These are phyloP conservation scores for Marvania coccoides DNA, from an alignment of 139 green algal genomes.

Conservation along the genomic window DNA sequence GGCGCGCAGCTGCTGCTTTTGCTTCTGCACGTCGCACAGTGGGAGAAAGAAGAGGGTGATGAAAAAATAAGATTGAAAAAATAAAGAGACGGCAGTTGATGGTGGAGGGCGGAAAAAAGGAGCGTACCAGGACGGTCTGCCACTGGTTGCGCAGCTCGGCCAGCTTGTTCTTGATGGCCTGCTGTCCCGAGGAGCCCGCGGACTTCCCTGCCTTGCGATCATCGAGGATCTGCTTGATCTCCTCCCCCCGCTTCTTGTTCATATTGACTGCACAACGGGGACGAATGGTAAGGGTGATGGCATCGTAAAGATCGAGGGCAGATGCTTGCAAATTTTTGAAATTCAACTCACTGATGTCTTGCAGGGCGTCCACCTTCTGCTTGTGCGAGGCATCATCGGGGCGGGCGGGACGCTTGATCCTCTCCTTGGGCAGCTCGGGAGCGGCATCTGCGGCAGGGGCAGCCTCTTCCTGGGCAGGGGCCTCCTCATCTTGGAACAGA, in stretches of 20 bases:
- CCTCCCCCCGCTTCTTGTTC: constrained; percentile 27
- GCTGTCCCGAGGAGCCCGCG: constrained; percentile 17
- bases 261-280: constrained; percentile 26
- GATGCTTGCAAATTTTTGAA: no score
- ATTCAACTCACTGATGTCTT: constrained; percentile 16
- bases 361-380: constrained; percentile 11
- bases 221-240: constrained; percentile 25
- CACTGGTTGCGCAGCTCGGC: constrained; percentile 22
- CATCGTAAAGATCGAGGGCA: no score
- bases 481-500: not conserved
- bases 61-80: not conserved
- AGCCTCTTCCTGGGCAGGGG: not conserved
- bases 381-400: constrained; percentile 27
- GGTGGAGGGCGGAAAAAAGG: not conserved
- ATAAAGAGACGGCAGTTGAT: not conserved
- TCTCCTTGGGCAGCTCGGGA: not conserved
- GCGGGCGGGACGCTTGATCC: constrained; percentile 5
- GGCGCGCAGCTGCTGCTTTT: constrained; percentile 20
- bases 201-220: not conserved
- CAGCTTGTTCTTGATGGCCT: constrained; percentile 30
- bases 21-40: constrained; percentile 19
- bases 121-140: constrained; percentile 22
- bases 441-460: not conserved
- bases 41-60: not conserved
- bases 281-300: no score